These are phyloP conservation scores for Cornus florida DNA, from an alignment of 148 eudicot species.

Conservation along the genomic window DNA sequence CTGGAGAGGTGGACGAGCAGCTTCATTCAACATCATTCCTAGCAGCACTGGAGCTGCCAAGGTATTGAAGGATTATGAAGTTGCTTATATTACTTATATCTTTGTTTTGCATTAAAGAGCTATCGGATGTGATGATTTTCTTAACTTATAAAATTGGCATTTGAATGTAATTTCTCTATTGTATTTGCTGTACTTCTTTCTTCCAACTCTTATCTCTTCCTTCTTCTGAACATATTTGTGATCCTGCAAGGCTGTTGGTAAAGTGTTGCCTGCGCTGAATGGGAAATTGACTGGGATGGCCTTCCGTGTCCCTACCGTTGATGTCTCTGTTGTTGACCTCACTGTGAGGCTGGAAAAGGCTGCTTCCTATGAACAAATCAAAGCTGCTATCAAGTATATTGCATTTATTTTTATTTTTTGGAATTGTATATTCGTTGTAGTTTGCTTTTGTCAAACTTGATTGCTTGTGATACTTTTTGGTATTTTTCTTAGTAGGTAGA, in stretches of 20 bases:
- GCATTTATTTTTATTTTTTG: neutral
- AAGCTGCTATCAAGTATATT: slow-evolving; percentile 59
- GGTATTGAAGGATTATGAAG: slow-evolving; percentile 34
- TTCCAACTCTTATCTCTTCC: neutral
- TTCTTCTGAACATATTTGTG: neutral
- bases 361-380: slow-evolving; percentile 59
- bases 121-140: neutral
- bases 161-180: neutral
- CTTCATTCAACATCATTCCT: slow-evolving; percentile 52
- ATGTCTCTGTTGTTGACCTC: slow-evolving; percentile 73
- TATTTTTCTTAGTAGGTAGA: neutral
- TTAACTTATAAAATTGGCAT: neutral
- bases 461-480: neutral
- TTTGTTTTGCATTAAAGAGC: neutral
- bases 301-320: slow-evolving; percentile 77
- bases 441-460: neutral
- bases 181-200: neutral
- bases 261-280: slow-evolving; percentile 65
- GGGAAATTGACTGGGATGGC: slow-evolving; percentile 80
- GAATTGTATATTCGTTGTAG: neutral
- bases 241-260: slow-evolving; percentile 61
- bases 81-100: neutral
- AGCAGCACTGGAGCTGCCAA: slow-evolving; percentile 60
- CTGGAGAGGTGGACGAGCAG: slow-evolving; percentile 64
- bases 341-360: slow-evolving; percentile 66